phyloP scores from a whole-genome alignment of 2,329 filamentous ascomycete species.

The Mollisiaceae sp. region DNA sequence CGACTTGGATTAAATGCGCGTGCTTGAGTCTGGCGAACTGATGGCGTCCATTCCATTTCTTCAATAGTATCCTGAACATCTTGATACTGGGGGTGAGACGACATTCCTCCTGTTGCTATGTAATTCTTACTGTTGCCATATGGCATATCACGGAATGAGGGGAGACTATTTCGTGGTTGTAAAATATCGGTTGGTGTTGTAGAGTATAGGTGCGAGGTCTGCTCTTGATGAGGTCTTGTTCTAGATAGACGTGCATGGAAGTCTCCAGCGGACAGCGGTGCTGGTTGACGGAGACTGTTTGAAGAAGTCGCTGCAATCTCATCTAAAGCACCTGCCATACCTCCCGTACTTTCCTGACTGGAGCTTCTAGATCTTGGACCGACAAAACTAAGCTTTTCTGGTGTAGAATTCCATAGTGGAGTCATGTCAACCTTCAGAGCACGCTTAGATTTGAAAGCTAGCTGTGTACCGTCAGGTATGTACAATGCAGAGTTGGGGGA shows the following conservation, averaged over 20 bases:
- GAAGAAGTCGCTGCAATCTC: constrained; percentile 47
- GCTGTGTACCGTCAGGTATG: constrained; percentile 29
- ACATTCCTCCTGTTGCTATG: constrained; percentile 20
- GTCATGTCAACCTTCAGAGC: constrained; percentile 45
- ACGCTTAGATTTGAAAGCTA: constrained; percentile 28
- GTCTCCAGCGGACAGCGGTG: constrained; percentile 16
- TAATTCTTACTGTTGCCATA: constrained; percentile 20
- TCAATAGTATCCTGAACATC: constrained; percentile 25
- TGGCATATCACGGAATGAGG: constrained; percentile 22
- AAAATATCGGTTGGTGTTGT: background rate
- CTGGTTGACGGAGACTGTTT: background rate
- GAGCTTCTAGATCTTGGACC: constrained; percentile 30
- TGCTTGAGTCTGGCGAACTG: constrained; percentile 53
- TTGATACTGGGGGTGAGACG: constrained; percentile 8
- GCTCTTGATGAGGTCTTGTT: background rate
- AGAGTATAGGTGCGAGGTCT: background rate
- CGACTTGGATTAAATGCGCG: constrained; percentile 58
- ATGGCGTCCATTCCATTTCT: constrained; percentile 76
- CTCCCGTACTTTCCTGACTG: constrained; percentile 45
- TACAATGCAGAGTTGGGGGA: background rate
- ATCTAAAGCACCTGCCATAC: constrained; percentile 54
- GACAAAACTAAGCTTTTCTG: constrained; percentile 33
- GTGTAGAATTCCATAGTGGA: constrained; percentile 53
- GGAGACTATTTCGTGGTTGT: constrained; percentile 3
- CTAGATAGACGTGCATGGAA: background rate